Evolutionary conservation across 2,329 filamentous ascomycete genomes (phyloP), one percentile per base, ranked within the genome.

Genomic region (Neonectria ditissima): DNA sequence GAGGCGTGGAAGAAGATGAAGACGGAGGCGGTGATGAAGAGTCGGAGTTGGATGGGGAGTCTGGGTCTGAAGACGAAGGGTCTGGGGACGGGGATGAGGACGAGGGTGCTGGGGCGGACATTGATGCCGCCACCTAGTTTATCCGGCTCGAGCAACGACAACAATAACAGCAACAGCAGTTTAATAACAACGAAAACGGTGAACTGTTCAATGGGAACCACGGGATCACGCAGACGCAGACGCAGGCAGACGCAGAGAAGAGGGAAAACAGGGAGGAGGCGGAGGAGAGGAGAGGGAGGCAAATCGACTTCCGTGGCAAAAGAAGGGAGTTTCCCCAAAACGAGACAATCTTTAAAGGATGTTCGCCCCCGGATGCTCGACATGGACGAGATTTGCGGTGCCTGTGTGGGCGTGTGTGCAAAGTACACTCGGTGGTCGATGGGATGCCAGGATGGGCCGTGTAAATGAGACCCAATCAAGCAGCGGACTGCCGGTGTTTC

Each of bases 401-500:
- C 6, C 60, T 45, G 55, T n/a, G 57, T 22, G 37, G 41, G 41
- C 51, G 39, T 52, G 63, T 41, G n/a, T 24, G 6, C 6, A 26
- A 4, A 26, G 4, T 26, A n/a, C 24, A 26, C 34, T 16, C 13
- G 32, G 32, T 34, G 32, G 32, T 34, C 14, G 32, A 34, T 34
- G 14, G 34, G 34, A 37, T 14, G 14, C 69, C 45, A 63, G 69
- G 60, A 70, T 65, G 52, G 43, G 52, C 52, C 47, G 66, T 65
- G 65, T 59, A 56, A 39, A 43, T 34, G 44, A 59, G 39, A 52
- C 48, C 57, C 59, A 69, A 55, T 62, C 50, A 51, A 51, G 37
- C 48, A 37, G 26, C 56, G 51, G 55, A 16, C 20, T 65, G 64
- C 70, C 72, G 71, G 65, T 69, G 62, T 69, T 66, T 74, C 65